Evolutionary conservation across 1,139 yeast species (phyloP).

Genomic region (Yamadazyma diddensiae): DNA sequence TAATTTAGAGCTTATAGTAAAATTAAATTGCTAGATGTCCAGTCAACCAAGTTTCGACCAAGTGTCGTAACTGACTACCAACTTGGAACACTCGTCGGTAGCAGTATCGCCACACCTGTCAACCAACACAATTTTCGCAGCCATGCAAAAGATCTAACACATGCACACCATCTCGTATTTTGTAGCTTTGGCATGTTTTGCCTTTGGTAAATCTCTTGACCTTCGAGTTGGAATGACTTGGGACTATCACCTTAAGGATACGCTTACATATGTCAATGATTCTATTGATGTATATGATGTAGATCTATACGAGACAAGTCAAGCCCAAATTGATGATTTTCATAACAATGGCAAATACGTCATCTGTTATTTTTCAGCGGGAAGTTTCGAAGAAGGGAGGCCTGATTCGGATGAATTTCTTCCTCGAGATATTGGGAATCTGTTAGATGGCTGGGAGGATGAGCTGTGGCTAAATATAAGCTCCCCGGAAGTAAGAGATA

Average conservation of each 20-base stretch:
- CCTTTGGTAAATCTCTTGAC: too few relatives aligned
- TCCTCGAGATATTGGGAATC: conserved; percentile 16
- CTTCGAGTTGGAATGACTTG: conserved; percentile 9
- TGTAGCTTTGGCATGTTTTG: too few relatives aligned
- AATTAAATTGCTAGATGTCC: too few relatives aligned
- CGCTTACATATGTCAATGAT: conserved; percentile 3
- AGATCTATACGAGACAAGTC: conserved; percentile 18
- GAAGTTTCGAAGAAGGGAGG: conserved; percentile 23
- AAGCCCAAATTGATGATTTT: conserved; percentile 10
- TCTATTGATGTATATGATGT: conserved; percentile 11
- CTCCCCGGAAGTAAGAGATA: conserved; percentile 14
- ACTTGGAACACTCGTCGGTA: too few relatives aligned
- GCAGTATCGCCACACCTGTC: too few relatives aligned
- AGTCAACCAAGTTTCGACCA: too few relatives aligned
- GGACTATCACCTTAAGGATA: conserved; percentile 14
- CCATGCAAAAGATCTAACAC: too few relatives aligned
- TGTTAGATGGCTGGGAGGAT: conserved; percentile 22
- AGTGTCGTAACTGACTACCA: too few relatives aligned
- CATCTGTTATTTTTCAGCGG: conserved; percentile 25
- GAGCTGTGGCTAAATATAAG: conserved; percentile 20
- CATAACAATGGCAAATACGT: conserved; percentile 16
- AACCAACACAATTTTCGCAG: too few relatives aligned
- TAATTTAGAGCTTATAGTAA: too few relatives aligned
- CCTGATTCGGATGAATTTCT: conserved; percentile 15
- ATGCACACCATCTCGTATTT: too few relatives aligned